Percentiles rank a stretch among this genome's conserved stretches.
phyloP scores from a whole-genome alignment of 1,284 basidiomycete genomes.

The Sanghuangporus sanghuang region DNA sequence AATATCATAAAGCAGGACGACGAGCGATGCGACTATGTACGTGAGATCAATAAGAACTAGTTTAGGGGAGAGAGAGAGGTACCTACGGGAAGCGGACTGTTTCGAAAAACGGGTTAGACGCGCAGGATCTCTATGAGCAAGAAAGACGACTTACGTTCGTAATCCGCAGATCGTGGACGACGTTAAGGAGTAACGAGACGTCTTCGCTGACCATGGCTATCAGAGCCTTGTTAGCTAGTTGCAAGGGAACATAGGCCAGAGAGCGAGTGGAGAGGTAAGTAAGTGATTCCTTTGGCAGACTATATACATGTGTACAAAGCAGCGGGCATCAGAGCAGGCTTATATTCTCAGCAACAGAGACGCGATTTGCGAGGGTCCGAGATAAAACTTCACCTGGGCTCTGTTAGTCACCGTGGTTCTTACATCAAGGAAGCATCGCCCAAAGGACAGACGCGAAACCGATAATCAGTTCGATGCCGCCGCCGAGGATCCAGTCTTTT shows the following conservation, averaged over 20 bases:
- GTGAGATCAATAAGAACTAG: neutral
- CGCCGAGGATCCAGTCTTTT: too few relatives aligned
- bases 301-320: neutral
- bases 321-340: neutral
- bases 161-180: constrained; percentile 6
- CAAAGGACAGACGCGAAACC: neutral
- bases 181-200: neutral
- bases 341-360: neutral
- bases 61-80: neutral
- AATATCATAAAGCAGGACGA: constrained; percentile 11
- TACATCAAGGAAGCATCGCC: neutral
- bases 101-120: neutral
- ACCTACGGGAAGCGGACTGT: neutral
- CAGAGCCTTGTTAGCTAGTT: neutral
- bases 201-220: neutral
- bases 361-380: neutral
- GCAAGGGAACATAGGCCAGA: neutral
- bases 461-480: neutral
- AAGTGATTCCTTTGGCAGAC: neutral
- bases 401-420: neutral
- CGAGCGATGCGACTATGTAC: constrained; percentile 1
- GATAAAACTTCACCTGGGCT: neutral
- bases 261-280: neutral
- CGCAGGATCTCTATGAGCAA: neutral
- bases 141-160: constrained; percentile 1